Base-by-base conservation (phyloP, 2,329 filamentous ascomycete species). In the Pseudovirgaria hyperparasitica region DNA sequence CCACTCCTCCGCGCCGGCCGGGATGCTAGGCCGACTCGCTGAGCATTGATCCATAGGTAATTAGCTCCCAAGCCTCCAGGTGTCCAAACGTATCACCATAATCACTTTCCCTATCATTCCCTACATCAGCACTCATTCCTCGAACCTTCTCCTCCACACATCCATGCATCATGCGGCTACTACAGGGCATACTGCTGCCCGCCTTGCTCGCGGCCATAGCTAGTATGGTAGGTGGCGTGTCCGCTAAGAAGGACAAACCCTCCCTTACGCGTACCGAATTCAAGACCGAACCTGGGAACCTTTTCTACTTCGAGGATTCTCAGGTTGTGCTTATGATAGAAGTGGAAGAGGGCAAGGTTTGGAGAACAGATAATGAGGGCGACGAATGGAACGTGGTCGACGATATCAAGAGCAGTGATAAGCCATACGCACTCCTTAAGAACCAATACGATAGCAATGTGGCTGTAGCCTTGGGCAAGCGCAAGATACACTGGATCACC, bases 261-360 rank as follows among this genome's bases (percentile, higher is more conserved):
- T 64, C 65, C 30, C 66, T 93, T 43, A 63, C 67, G 35, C 58
- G 64, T 32, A 79, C 62, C 28, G 55, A 67, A 24, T 81, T 94
- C 57, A 62, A 78, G 23, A 63, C 74, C 42, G 55, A 65, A 28
- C 81, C 84, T 1, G 50, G 58, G 28, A 74, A 75, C 48, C 61
- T 94, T 38, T 79, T 80, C 57, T 98, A 93, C 58, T 96, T 98
- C 48, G 77, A 90, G 46, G 82, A 87, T 52, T 86, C 82, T 39
- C 77, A 93, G 50, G 71, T 79, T 27, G 64, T 92, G 32, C 57
- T 96, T 23, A 75, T 84, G 47, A 74, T 78, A 42, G 80, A 92
- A 49, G 46, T 61, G 26, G 53, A 64, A 9, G 66, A 67, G 21
- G 65, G 67, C 33, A 72, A 72, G 35, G 65, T 92, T 27, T 85